Conservation (phyloP, 2,329 filamentous ascomycete species). For the Aureobasidium sp. region DNA sequence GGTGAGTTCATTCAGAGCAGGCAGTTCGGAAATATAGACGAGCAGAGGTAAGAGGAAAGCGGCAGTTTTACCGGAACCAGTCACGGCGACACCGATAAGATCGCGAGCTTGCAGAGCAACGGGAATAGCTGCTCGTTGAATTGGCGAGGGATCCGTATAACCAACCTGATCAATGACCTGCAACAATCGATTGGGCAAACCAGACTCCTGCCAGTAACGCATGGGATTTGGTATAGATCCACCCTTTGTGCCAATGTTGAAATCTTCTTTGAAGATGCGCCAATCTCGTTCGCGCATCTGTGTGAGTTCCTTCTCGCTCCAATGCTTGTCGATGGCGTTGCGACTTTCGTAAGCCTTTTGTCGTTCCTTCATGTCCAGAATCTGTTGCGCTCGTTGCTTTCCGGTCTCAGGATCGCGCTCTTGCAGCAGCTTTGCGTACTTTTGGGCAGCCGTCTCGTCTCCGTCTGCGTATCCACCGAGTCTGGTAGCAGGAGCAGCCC, state of each 20-base stretch:
- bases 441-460: slow-evolving; percentile 40
- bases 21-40: slow-evolving; percentile 88
- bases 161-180: slow-evolving; percentile 77
- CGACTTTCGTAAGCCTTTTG: slow-evolving; percentile 63
- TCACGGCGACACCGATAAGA: slow-evolving; percentile 96
- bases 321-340: slow-evolving; percentile 80
- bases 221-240: slow-evolving; percentile 90
- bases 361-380: slow-evolving; percentile 77
- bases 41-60: slow-evolving; percentile 87
- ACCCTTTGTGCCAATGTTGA: slow-evolving; percentile 91
- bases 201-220: slow-evolving; percentile 85
- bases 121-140: slow-evolving; percentile 90
- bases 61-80: slow-evolving; percentile 96
- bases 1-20: slow-evolving; percentile 72
- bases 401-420: slow-evolving; percentile 70
- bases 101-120: slow-evolving; percentile 89
- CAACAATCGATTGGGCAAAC: slow-evolving; percentile 66
- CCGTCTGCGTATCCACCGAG: slow-evolving; percentile 59
- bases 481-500: slow-evolving; percentile 55
- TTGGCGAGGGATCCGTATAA: slow-evolving; percentile 83
- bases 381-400: slow-evolving; percentile 63
- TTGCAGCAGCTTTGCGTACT: slow-evolving; percentile 61
- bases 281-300: slow-evolving; percentile 98
- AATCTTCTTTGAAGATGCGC: slow-evolving; percentile 99
- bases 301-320: slow-evolving; percentile 84